phyloP scores from a whole-genome alignment of 2,329 filamentous ascomycete genomes.

The Aureobasidium pullulans region DNA sequence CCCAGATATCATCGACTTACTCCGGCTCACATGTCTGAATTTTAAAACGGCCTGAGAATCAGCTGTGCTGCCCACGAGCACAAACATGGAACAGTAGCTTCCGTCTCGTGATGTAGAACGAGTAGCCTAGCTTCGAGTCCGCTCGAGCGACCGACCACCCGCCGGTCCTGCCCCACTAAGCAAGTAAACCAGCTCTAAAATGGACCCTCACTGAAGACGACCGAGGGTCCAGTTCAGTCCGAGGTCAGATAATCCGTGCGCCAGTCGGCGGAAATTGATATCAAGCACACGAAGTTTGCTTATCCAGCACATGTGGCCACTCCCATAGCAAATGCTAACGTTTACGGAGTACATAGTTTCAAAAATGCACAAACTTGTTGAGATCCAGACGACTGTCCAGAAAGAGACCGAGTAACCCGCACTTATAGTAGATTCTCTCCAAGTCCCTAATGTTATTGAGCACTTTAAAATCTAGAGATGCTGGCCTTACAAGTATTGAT shows the following conservation, averaged over 20 bases:
- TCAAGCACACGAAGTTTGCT: background rate
- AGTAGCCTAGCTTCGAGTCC: background rate
- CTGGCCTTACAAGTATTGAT: too few species aligned
- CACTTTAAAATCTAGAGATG: too few species aligned
- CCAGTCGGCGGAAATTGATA: background rate
- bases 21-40: conserved; percentile 5
- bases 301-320: background rate
- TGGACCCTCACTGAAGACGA: background rate
- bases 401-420: too few species aligned
- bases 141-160: conserved; percentile 1
- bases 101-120: background rate
- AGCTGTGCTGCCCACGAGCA: conserved; percentile 10
- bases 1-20: conserved; percentile 2
- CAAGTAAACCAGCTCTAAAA: background rate
- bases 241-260: background rate
- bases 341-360: too few species aligned
- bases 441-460: too few species aligned
- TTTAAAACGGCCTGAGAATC: conserved; percentile 1
- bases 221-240: background rate
- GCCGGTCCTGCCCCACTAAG: background rate
- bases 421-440: too few species aligned
- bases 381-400: too few species aligned
- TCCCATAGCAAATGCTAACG: too few species aligned
- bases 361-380: too few species aligned
- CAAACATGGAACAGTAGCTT: background rate